Evolutionary conservation across 805 yeast species (phyloP), one percentile per base, ranked within the genome.

Genomic region (Myxozyma mucilagina): DNA sequence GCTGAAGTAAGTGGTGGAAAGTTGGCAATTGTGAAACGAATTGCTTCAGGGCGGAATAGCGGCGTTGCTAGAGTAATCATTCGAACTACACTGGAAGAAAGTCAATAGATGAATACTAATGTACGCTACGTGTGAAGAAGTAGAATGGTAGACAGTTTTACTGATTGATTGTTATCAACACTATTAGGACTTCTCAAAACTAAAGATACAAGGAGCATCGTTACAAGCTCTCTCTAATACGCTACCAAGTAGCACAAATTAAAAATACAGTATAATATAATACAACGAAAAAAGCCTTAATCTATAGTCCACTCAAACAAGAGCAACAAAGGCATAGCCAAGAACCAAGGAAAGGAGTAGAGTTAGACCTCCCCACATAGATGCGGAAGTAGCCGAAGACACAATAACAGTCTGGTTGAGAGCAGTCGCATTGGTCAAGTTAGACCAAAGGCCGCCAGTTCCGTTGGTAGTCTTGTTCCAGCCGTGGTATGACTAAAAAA

Each of bases 41-140:
- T 63, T n/a, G 34, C 55, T 9, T 45, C 52, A 8, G 67, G 65
- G 3, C 43, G 47, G 16, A 24, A 24, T 18, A 63, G 67, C 48
- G 67, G 67, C 3, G 53, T 63, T 8, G 52, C 67, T 2, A 47
- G 67, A 39, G 63, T 61, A 7, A 48, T 63, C n/a, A 29, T 56
- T 4, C 16, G 44, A 24, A 47, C 47, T 42, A 39, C 54, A 36
- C 20, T 38, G 41, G n/a, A 14, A 10, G 31, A 18, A 7, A 50
- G 24, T 14, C 38, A 32, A 39, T 39, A 35, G 32, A 39, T 16
- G 4, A 39, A 36, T 16, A 13, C 4, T 24, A 10, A 34, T 44
- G 4, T 24, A 14, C 20, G 35, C 29, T 24, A 24, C 29, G 4
- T 24, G 29, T 24, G 4, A 24, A 24, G 29, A 24, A 24, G 4